Evolutionary conservation across 495 filamentous ascomycete genomes (phyloP), one percentile per base, ranked within the genome.

Genomic region (Daldinia bambusicola): DNA sequence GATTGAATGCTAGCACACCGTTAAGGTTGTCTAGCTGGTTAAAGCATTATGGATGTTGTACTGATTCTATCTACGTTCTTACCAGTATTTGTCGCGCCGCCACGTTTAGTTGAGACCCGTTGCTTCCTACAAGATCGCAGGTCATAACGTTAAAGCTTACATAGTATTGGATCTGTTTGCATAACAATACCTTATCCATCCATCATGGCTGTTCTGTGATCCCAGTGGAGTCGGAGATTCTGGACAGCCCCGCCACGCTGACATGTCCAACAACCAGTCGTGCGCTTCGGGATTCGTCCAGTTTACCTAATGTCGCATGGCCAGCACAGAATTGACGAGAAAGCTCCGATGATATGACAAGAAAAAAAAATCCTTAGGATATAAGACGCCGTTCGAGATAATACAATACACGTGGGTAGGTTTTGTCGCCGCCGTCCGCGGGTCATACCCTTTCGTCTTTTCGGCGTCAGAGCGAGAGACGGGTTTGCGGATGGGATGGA

Each of bases 171-270:
- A 60, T 45, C 18, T 32, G 6, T 62, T 69, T 56, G 70, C 70
- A 69, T 69, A 37, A 69, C 48, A 56, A 63, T 68, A 69, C 65
- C 40, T 61, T 37, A 22, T 51, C 66, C 55, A 50, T 45, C 66
- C 55, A 50, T 45, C 30, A 62, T 62, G 66, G 18, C n/a, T 43
- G 16, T 58, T 57, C 56, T 74, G 55, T 55, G 53, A 69, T 58
- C 48, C 66, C 26, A 61, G 71, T 71, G 71, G 71, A 64, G 63
- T 61, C 67, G 63, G 67, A 55, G 61, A 31, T 63, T 41, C 58
- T 74, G 67, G 53, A 74, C 67, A 70, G 71, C 71, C 71, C 66
- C 71, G 67, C 66, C 66, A 58, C 67, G 71, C 71, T 74, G 71
- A 74, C 71, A 74, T 71, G 71, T 70, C 60, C 62, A 67, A 60